Evolutionary conservation across 352 stramenopile species (phyloP).

Genomic region (Peronospora farinosa): DNA sequence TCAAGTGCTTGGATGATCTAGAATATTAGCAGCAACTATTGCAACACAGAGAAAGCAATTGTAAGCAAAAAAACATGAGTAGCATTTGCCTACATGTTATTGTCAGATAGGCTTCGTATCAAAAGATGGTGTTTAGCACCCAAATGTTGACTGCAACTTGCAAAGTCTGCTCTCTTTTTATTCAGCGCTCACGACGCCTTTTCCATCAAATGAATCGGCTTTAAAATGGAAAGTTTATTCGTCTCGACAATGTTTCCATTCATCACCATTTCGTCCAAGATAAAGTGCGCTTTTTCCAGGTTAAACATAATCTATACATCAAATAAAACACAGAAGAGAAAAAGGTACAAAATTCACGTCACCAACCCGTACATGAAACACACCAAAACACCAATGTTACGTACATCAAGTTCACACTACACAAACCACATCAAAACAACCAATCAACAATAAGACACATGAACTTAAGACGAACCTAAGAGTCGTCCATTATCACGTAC

Average conservation of each 20-base stretch:
- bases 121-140: neutral
- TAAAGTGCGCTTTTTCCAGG: constrained; percentile 88
- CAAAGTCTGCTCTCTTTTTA: neutral
- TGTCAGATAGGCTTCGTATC: neutral
- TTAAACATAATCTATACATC: constrained; percentile 87
- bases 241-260: constrained; percentile 99
- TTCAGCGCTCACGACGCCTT: constrained; percentile 76
- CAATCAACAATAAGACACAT: too few species aligned
- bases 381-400: constrained; percentile 13
- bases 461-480: neutral
- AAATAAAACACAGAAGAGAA: neutral
- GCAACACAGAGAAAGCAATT: too few species aligned
- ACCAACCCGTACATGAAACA: neutral
- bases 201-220: constrained; percentile 98
- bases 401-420: constrained; percentile 81
- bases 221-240: constrained; percentile 98
- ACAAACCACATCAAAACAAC: too few species aligned
- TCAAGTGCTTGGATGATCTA: too few species aligned
- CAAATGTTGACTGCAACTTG: neutral
- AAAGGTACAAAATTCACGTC: neutral
- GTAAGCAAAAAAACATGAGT: too few species aligned
- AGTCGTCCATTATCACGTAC: constrained; percentile 36
- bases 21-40: too few species aligned
- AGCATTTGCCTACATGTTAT: too few species aligned
- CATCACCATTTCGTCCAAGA: constrained; percentile 95